A percentile compares a stretch with the other conserved stretches of the same genome.
Evolutionary conservation across 768 basidiomycete genomes (phyloP).

Genomic region (Russula olivacea): DNA sequence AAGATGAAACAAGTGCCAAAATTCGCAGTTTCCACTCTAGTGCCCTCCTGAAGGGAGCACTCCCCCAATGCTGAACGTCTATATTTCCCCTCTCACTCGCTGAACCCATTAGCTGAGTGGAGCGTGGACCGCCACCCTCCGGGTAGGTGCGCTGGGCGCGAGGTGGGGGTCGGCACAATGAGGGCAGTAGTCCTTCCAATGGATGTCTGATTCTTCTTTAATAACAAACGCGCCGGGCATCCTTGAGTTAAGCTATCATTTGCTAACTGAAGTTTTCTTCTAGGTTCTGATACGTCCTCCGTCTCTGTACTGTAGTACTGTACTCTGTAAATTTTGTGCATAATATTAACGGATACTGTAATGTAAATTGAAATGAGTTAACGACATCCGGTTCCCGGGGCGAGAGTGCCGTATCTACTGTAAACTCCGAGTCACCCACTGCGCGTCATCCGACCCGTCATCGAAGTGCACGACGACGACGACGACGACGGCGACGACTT

Average conservation of each 20-base stretch:
- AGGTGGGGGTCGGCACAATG: constrained; percentile 71
- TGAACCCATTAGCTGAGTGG: constrained; percentile 58
- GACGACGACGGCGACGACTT: not conserved
- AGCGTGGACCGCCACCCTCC: constrained; percentile 55
- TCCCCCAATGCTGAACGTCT: constrained; percentile 66
- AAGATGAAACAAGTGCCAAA: constrained; percentile 40
- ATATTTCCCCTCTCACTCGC: constrained; percentile 60
- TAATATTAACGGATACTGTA: no score
- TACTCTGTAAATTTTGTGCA: not conserved
- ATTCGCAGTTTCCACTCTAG: constrained; percentile 90
- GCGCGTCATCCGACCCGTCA: not conserved
- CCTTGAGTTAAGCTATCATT: not conserved
- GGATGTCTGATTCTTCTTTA: constrained; percentile 73
- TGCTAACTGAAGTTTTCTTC: not conserved
- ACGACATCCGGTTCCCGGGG: not conserved
- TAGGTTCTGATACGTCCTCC: not conserved
- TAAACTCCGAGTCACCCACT: no score
- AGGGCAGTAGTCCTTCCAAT: constrained; percentile 70
- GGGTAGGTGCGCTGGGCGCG: constrained; percentile 60
- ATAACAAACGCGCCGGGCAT: not conserved
- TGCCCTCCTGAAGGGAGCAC: constrained; percentile 58
- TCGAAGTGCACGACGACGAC: not conserved
- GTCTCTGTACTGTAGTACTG: not conserved
- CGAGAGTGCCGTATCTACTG: not conserved
- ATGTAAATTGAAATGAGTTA: not conserved